These are phyloP conservation scores for Volvox carteri DNA, from an alignment of 163 green algal species.

Conservation along the genomic window DNA sequence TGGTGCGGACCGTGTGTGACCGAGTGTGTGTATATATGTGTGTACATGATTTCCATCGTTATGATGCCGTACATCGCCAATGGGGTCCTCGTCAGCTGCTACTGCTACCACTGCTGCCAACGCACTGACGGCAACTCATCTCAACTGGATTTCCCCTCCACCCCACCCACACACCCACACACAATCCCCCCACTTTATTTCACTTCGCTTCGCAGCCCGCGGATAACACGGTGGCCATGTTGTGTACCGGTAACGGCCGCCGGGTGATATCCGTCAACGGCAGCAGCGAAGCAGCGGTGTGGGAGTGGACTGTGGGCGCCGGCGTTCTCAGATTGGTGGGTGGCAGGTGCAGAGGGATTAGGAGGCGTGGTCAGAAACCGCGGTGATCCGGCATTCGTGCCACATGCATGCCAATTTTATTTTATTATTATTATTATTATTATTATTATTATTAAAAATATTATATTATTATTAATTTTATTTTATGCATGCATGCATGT, in stretches of 20 bases:
- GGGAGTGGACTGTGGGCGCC: slow-evolving; percentile 1
- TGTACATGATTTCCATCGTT: no score
- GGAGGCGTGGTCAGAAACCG: not conserved
- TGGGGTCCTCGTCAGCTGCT: not conserved
- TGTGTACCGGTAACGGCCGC: not conserved
- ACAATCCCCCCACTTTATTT: not conserved
- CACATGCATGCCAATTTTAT: not conserved
- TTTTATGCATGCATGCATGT: not conserved
- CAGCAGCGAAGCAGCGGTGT: not conserved
- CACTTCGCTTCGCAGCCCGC: not conserved
- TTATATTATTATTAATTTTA: not conserved
- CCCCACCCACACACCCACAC: not conserved
- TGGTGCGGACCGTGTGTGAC: not conserved
- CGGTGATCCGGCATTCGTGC: not conserved
- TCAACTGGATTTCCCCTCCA: not conserved
- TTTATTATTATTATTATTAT: not conserved
- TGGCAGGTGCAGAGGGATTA: not conserved
- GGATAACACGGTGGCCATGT: not conserved
- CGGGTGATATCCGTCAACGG: not conserved
- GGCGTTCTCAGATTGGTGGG: slow-evolving; percentile 18
- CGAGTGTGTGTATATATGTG: no score
- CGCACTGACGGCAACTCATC: not conserved
- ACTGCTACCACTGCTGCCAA: not conserved
- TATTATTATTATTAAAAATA: not conserved
- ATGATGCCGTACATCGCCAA: not conserved